Percentiles rank a stretch among this genome's conserved stretches.
Conservation (phyloP, 2,329 filamentous ascomycete species). For the Chrysosporium queenslandicum region DNA sequence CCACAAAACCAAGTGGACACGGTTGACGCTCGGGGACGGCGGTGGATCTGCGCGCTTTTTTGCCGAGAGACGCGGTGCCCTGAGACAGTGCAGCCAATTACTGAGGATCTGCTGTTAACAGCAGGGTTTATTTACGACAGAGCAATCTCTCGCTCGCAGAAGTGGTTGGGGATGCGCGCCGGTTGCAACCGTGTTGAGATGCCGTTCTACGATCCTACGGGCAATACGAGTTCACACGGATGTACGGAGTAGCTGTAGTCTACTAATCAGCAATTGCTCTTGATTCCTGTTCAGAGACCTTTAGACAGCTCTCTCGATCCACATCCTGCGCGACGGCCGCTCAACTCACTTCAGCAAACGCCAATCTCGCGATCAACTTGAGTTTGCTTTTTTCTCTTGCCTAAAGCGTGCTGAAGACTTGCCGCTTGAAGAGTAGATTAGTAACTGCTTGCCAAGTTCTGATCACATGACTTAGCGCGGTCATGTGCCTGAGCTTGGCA, state of each 20-base stretch:
- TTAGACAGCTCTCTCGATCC: too few species aligned
- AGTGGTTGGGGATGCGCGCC: background rate
- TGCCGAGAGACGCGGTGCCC: slow-evolving; percentile 4
- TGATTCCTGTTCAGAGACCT: too few species aligned
- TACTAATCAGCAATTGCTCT: too few species aligned
- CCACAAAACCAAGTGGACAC: slow-evolving; percentile 9
- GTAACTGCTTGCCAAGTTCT: background rate
- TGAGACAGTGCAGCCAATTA: background rate
- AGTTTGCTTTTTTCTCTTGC: background rate
- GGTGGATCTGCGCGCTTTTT: slow-evolving; percentile 8
- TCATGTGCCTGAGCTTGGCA: background rate
- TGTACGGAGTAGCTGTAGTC: too few species aligned
- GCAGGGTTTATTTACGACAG: slow-evolving; percentile 5
- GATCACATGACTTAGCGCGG: background rate
- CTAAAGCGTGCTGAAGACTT: background rate
- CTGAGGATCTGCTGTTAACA: slow-evolving; percentile 1
- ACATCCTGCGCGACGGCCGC: too few species aligned
- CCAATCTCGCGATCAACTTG: background rate
- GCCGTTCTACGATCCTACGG: background rate
- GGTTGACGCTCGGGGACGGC: slow-evolving; percentile 4
- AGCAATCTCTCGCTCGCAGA: background rate
- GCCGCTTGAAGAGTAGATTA: background rate
- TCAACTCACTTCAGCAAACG: too few species aligned
- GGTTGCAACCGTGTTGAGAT: background rate
- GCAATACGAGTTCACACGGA: too few species aligned